Conservation (phyloP, 2,329 filamentous ascomycete species). For the Scopulariopsis brevicaulis region DNA sequence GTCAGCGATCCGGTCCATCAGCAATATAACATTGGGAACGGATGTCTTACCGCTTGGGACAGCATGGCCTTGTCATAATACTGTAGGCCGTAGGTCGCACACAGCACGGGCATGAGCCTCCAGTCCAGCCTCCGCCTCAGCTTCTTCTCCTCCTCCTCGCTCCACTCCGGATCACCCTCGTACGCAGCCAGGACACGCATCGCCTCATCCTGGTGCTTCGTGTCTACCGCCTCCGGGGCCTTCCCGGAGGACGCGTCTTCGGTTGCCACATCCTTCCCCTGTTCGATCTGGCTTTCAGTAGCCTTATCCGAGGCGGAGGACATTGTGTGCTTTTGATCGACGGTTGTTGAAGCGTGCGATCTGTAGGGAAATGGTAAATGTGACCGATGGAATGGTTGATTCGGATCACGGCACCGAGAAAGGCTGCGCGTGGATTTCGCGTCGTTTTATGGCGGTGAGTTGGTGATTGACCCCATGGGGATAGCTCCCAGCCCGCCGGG, state of each 20-base stretch:
- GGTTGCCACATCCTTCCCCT: background rate
- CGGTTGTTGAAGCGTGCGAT: background rate
- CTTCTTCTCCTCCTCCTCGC: constrained; percentile 15
- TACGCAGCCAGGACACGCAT: constrained; percentile 27
- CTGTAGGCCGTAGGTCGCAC: constrained; percentile 12
- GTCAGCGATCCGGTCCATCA: background rate
- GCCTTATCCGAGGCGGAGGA: constrained; percentile 9
- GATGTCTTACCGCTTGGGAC: constrained; percentile 15
- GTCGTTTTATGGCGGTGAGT: constrained; percentile 1
- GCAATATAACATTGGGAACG: background rate
- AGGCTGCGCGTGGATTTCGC: too few relatives aligned
- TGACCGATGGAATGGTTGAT: too few relatives aligned
- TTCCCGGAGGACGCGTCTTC: background rate
- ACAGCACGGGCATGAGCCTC: constrained; percentile 13
- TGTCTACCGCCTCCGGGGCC: constrained; percentile 13
- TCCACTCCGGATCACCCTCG: constrained; percentile 28
- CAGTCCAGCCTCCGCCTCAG: constrained; percentile 17
- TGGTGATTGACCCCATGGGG: constrained; percentile 2
- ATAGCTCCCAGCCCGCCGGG: background rate
- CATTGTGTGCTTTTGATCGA: background rate
- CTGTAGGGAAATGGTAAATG: background rate
- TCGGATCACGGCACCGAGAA: too few relatives aligned
- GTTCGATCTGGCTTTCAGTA: constrained; percentile 7
- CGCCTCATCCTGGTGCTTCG: constrained; percentile 24
- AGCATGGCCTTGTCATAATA: constrained; percentile 13